These are phyloP conservation scores for Dryadomyces quercus-mongolicae DNA, from an alignment of 2,329 filamentous ascomycete genomes.

Conservation along the genomic window DNA sequence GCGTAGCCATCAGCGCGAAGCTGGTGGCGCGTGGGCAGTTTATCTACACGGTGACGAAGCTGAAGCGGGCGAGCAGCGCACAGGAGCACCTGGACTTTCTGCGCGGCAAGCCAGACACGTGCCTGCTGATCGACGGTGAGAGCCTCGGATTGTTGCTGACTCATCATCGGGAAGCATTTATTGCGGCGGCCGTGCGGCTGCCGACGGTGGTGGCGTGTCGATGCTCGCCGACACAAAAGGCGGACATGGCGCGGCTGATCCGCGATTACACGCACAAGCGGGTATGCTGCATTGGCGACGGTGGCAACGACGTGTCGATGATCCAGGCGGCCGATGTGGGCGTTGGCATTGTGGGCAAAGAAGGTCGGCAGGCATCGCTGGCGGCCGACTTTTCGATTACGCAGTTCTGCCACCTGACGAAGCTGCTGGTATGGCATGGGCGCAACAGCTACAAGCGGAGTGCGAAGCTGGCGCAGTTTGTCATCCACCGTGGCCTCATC, in stretches of 20 bases:
- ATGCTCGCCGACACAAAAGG: slow-evolving; percentile 94
- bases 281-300: slow-evolving; percentile 94
- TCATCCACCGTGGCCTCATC: slow-evolving; percentile 93
- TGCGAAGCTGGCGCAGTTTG: slow-evolving; percentile 93
- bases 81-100: slow-evolving; percentile 84
- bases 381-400: slow-evolving; percentile 95
- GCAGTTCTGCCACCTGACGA: slow-evolving; percentile 89
- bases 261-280: slow-evolving; percentile 86
- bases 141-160: slow-evolving; percentile 73
- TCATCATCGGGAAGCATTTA: slow-evolving; percentile 74
- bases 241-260: slow-evolving; percentile 83
- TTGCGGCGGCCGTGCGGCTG: slow-evolving; percentile 73
- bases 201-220: slow-evolving; percentile 92
- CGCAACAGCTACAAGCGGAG: slow-evolving; percentile 94
- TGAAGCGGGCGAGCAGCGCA: slow-evolving; percentile 75
- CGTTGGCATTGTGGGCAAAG: slow-evolving; percentile 95
- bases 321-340: slow-evolving; percentile 97
- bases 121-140: slow-evolving; percentile 89
- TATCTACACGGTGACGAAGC: slow-evolving; percentile 82
- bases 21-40: slow-evolving; percentile 88
- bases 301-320: slow-evolving; percentile 98
- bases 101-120: slow-evolving; percentile 73
- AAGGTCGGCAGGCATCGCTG: slow-evolving; percentile 85
- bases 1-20: slow-evolving; percentile 90
- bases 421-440: slow-evolving; percentile 97